Evolutionary conservation across 352 stramenopile species (phyloP), one percentile per base, ranked within the genome.

Genomic region (Pythium plurisporium): DNA sequence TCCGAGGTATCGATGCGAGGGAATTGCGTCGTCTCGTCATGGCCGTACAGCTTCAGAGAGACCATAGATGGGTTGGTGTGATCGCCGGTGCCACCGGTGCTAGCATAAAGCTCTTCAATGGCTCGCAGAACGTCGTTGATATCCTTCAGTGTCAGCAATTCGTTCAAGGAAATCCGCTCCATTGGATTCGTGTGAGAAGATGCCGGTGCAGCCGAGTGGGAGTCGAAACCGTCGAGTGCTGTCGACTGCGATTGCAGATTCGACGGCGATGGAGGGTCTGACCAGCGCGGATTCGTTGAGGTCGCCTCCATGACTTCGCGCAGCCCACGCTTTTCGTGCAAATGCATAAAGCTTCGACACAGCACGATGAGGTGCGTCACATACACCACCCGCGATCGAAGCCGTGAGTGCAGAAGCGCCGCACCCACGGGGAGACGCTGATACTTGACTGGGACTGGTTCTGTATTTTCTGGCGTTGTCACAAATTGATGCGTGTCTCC

Each of bases 311-410:
- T 61, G 30, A 79, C 68, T 26, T 79, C 71, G 9, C 62, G 65
- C 5, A 75, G 62, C 17, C 31, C 49, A 12, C 64, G 56, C 20
- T 70, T 69, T 38, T 78, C 69, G 44, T 82, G 60, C 25, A 82
- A 38, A 38, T 82, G 72, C 14, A 82, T 11, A 20, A 73, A 82
- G 57, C 72, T 79, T 23, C 72, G 66, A 9, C 72, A 82, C 9
- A 82, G 54, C 8, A 71, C 34, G 36, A 62, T 22, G 4, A 82
- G 20, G 40, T 82, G 72, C n/a, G 62, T 47, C 25, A 79, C 59
- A 50, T 82, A 82, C 9, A 63, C 46, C 11, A 82, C 53, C 2
- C 69, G 64, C 12, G 52, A 37, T 11, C 72, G 72, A 20, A 64
- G 37, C 4, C 55, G 61, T 14, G 55, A 64, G 42, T 76, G 64